Percentiles rank a stretch among this genome's conserved stretches.
Conservation (phyloP, 2,329 filamentous ascomycete genomes). For the Pseudofabraea citricarpa region DNA sequence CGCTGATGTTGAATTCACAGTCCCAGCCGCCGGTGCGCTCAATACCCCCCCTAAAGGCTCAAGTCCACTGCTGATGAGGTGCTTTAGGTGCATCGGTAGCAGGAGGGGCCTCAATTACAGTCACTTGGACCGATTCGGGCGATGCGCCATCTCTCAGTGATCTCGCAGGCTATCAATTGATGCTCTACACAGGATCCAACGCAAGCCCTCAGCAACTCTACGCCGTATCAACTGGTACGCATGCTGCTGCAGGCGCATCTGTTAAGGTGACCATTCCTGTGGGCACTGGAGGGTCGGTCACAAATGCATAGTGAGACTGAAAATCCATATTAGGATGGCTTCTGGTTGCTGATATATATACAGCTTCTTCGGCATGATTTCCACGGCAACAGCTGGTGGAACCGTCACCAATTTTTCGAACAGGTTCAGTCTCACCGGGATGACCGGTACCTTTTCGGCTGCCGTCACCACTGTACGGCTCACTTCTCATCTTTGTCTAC, state of each 20-base stretch:
- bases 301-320: slow-evolving; percentile 28
- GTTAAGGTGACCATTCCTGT: slow-evolving; percentile 22
- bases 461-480: slow-evolving; percentile 24
- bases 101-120: slow-evolving; percentile 43
- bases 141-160: slow-evolving; percentile 42
- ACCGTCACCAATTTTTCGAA: slow-evolving; percentile 54
- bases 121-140: slow-evolving; percentile 53
- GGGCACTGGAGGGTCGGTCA: slow-evolving; percentile 17
- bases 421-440: slow-evolving; percentile 59
- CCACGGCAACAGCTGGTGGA: slow-evolving; percentile 47
- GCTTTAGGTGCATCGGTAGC: slow-evolving; percentile 43
- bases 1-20: slow-evolving; percentile 37
- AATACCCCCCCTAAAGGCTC: neutral
- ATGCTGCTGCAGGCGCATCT: slow-evolving; percentile 14
- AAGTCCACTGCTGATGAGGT: slow-evolving; percentile 45
- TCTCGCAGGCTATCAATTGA: slow-evolving; percentile 50
- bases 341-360: no score
- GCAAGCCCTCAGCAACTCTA: slow-evolving; percentile 39
- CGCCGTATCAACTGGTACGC: slow-evolving; percentile 30
- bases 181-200: slow-evolving; percentile 57
- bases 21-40: slow-evolving; percentile 36
- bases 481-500: neutral
- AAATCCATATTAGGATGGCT: neutral
- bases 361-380: slow-evolving; percentile 56
- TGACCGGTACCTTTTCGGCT: slow-evolving; percentile 54